These are phyloP conservation scores for Calonectria hongkongensis DNA, from an alignment of 2,329 filamentous ascomycete species.

Conservation along the genomic window DNA sequence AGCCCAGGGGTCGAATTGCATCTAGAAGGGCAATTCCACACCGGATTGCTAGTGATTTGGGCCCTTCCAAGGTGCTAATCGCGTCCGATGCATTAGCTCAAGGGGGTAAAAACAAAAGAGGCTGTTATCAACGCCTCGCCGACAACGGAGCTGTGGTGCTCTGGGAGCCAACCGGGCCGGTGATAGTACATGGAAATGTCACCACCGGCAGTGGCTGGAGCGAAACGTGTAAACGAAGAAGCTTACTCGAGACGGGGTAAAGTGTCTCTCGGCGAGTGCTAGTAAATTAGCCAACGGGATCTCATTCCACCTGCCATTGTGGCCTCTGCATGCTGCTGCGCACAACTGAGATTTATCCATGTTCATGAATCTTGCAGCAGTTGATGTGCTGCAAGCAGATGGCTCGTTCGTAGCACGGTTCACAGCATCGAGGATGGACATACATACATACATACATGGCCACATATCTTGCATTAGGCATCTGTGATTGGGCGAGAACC, in stretches of 20 bases:
- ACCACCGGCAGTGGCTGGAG: background rate
- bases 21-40: background rate
- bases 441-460: slow-evolving; percentile 23
- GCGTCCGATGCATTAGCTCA: background rate
- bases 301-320: slow-evolving; percentile 3
- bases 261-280: background rate
- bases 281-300: background rate
- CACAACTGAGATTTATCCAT: background rate
- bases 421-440: slow-evolving; percentile 4
- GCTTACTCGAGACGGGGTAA: background rate
- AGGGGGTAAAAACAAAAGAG: background rate
- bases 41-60: background rate
- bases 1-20: background rate
- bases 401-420: slow-evolving; percentile 12
- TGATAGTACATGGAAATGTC: background rate
- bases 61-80: background rate
- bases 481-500: slow-evolving; percentile 35
- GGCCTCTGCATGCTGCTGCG: background rate
- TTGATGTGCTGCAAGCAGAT: background rate
- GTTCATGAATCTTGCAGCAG: background rate
- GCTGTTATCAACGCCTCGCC: slow-evolving; percentile 4
- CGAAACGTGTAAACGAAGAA: background rate
- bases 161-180: slow-evolving; percentile 53
- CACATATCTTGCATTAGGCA: slow-evolving; percentile 9
- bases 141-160: slow-evolving; percentile 46